These are phyloP conservation scores for Ceratobasidium sp. DNA, from an alignment of 1,284 basidiomycete species.

Conservation along the genomic window DNA sequence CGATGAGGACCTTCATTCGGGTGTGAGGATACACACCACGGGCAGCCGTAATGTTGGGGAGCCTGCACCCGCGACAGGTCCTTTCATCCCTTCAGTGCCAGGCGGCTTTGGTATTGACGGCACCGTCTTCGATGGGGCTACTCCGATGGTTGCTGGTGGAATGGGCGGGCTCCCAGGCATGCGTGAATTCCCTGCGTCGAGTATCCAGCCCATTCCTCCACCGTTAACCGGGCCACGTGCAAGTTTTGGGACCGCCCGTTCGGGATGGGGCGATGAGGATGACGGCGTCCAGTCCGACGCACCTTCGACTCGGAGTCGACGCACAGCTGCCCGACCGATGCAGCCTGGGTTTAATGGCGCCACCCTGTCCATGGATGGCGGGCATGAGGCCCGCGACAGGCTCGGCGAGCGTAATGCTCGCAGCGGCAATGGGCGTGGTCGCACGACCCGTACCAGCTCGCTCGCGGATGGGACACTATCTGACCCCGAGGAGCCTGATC, in stretches of 20 bases:
- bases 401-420: slow-evolving; percentile 9
- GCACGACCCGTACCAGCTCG: slow-evolving; percentile 19
- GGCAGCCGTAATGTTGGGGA: slow-evolving; percentile 12
- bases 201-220: slow-evolving; percentile 19
- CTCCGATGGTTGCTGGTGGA: slow-evolving; percentile 8
- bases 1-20: slow-evolving; percentile 10
- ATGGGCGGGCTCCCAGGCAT: slow-evolving; percentile 11
- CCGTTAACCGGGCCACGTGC: background rate
- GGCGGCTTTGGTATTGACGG: slow-evolving; percentile 39
- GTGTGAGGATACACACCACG: background rate
- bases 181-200: slow-evolving; percentile 38
- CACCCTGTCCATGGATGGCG: slow-evolving; percentile 33
- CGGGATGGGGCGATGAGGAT: slow-evolving; percentile 30
- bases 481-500: slow-evolving; percentile 13
- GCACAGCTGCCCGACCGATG: background rate
- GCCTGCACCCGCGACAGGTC: background rate
- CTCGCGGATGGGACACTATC: slow-evolving; percentile 37
- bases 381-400: slow-evolving; percentile 38
- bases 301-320: slow-evolving; percentile 35
- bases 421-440: slow-evolving; percentile 2
- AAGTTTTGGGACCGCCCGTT: slow-evolving; percentile 17
- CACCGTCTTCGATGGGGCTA: background rate
- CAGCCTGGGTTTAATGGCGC: slow-evolving; percentile 17
- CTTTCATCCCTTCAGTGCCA: slow-evolving; percentile 25
- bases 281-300: slow-evolving; percentile 39